phyloP scores from a whole-genome alignment of 176 grass and related monocot species.

The Paspalum vaginatum region DNA sequence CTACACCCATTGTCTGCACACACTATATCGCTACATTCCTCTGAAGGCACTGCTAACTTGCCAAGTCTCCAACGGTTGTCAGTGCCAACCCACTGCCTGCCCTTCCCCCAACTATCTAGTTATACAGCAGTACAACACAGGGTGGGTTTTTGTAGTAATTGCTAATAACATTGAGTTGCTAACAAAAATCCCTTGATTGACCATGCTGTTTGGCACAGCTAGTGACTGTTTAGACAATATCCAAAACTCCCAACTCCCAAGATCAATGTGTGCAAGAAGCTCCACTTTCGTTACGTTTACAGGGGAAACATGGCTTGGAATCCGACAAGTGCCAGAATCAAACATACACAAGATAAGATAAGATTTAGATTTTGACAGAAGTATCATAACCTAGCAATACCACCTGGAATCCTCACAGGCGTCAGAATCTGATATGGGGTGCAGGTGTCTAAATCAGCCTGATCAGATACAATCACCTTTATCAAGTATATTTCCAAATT shows the following conservation, averaged over 20 bases:
- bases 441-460: neutral
- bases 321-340: neutral
- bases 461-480: constrained; percentile 32
- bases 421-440: neutral
- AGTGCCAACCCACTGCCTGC: neutral
- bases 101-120: neutral
- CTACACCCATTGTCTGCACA: constrained; percentile 7
- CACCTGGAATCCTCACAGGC: neutral
- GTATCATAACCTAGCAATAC: neutral
- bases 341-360: neutral
- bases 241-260: neutral
- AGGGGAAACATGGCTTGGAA: neutral
- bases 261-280: neutral
- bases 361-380: neutral
- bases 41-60: neutral
- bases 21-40: neutral
- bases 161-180: neutral
- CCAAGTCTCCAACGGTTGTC: neutral
- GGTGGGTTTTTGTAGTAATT: neutral
- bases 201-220: neutral
- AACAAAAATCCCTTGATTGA: neutral
- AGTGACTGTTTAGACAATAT: neutral
- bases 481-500: constrained; percentile 2
- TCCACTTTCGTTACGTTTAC: neutral
- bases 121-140: neutral